These are phyloP conservation scores for Podaxis sp. DNA, from an alignment of 768 basidiomycete genomes.

Conservation along the genomic window DNA sequence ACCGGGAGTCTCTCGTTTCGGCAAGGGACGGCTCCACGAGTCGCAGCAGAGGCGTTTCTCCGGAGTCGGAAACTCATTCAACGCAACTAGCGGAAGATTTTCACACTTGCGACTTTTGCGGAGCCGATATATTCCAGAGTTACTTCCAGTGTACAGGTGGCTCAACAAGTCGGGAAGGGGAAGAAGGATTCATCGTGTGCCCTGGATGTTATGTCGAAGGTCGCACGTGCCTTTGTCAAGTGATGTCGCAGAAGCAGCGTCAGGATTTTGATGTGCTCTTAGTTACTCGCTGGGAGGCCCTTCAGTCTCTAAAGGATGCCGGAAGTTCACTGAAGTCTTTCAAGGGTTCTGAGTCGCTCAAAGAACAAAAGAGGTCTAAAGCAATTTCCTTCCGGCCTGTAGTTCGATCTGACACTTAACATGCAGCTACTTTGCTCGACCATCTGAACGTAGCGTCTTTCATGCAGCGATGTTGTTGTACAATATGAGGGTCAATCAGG, in stretches of 20 bases:
- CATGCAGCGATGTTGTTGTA: conserved; percentile 6
- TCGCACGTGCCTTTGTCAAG: conserved; percentile 58
- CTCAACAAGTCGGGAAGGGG: conserved; percentile 19
- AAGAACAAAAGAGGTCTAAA: conserved; percentile 1
- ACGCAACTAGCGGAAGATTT: conserved; percentile 19
- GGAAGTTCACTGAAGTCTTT: background rate
- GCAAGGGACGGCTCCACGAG: background rate
- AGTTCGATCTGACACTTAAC: background rate
- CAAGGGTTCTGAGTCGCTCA: background rate
- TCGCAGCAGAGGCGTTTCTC: conserved; percentile 3
- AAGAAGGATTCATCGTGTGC: conserved; percentile 54
- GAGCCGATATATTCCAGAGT: conserved; percentile 75
- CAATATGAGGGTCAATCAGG: background rate
- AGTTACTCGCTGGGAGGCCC: conserved; percentile 10
- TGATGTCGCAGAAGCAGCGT: conserved; percentile 60
- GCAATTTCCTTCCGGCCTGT: background rate
- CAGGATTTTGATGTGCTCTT: conserved; percentile 2
- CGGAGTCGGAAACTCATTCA: conserved; percentile 1
- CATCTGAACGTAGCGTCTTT: background rate
- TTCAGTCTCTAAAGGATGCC: conserved; percentile 9
- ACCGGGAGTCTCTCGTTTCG: background rate
- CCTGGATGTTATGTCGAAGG: conserved; percentile 75
- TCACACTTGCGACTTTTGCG: conserved; percentile 73
- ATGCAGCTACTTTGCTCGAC: background rate
- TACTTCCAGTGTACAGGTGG: conserved; percentile 70